A percentile compares a stretch with the other conserved stretches of the same genome.
phyloP scores from a whole-genome alignment of 2,329 filamentous ascomycete genomes.

The Alternaria conjuncta region DNA sequence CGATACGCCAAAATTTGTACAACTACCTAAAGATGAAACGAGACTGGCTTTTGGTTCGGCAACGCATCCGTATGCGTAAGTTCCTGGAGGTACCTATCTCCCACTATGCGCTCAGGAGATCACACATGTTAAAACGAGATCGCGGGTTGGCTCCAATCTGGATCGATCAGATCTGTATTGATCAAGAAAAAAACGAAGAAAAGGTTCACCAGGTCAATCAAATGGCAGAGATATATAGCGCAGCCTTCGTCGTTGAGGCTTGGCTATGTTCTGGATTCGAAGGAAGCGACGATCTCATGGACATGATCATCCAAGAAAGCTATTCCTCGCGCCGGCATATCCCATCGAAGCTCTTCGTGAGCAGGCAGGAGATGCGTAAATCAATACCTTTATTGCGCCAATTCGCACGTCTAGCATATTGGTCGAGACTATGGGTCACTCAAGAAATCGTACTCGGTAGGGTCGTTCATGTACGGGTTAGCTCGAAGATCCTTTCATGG shows the following conservation, averaged over 20 bases:
- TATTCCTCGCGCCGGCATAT: too few species aligned
- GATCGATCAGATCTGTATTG: neutral
- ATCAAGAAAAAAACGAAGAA: neutral
- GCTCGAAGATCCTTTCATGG: neutral
- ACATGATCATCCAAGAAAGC: neutral
- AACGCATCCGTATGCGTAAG: too few species aligned
- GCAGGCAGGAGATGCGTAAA: too few species aligned
- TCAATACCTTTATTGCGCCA: accelerated
- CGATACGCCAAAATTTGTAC: neutral
- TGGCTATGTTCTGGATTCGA: neutral
- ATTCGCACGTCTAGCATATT: neutral
- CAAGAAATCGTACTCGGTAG: neutral
- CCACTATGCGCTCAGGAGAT: too few species aligned
- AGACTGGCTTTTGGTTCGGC: neutral
- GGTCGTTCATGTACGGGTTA: neutral
- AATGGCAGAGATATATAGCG: neutral
- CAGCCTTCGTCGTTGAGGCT: accelerated
- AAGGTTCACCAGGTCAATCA: neutral
- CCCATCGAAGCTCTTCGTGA: too few species aligned
- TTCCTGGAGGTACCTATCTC: too few species aligned
- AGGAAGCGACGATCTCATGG: neutral
- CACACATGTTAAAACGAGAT: too few species aligned
- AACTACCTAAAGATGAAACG: neutral
- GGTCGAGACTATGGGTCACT: neutral
- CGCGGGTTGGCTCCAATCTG: too few species aligned